These are phyloP conservation scores for Lenzites betulinus DNA, from an alignment of 768 basidiomycete genomes.

Conservation along the genomic window DNA sequence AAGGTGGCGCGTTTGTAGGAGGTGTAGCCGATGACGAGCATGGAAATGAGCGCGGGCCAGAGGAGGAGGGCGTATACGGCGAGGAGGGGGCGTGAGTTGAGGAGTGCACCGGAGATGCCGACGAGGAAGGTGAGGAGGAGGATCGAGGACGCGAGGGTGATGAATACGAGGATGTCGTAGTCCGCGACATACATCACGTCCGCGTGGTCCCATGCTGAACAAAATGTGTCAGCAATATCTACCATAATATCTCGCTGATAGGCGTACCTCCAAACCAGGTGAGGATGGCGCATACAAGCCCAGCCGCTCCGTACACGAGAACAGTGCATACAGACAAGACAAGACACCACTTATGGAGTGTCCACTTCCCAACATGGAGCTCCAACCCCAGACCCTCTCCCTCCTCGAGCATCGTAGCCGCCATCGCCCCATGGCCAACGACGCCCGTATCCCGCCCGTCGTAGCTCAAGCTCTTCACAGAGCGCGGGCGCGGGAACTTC, in stretches of 20 bases:
- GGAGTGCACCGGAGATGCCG: constrained; percentile 59
- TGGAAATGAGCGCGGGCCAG: constrained; percentile 59
- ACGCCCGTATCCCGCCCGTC: constrained; percentile 9
- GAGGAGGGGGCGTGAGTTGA: constrained; percentile 69
- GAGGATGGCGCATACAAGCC: constrained; percentile 51
- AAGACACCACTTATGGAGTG: constrained; percentile 61
- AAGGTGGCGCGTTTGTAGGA: constrained; percentile 62
- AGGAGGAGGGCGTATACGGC: constrained; percentile 68
- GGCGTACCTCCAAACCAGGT: constrained; percentile 61
- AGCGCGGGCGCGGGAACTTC: constrained; percentile 51
- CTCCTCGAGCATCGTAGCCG: constrained; percentile 37
- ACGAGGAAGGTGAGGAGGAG: constrained; percentile 59
- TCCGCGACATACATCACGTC: constrained; percentile 65
- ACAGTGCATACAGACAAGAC: constrained; percentile 56
- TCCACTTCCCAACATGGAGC: constrained; percentile 50
- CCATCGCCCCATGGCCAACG: constrained; percentile 12
- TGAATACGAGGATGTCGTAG: constrained; percentile 52
- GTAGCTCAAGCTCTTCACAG: constrained; percentile 17
- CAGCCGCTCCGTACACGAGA: constrained; percentile 54
- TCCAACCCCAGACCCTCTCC: constrained; percentile 42
- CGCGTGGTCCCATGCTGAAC: constrained; percentile 58
- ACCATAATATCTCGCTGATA: neutral
- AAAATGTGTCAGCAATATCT: neutral
- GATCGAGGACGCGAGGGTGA: constrained; percentile 59
- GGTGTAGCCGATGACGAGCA: constrained; percentile 65